phyloP scores from a whole-genome alignment of 371 early-diverging fungal genomes.

The Mortierella sp. region DNA sequence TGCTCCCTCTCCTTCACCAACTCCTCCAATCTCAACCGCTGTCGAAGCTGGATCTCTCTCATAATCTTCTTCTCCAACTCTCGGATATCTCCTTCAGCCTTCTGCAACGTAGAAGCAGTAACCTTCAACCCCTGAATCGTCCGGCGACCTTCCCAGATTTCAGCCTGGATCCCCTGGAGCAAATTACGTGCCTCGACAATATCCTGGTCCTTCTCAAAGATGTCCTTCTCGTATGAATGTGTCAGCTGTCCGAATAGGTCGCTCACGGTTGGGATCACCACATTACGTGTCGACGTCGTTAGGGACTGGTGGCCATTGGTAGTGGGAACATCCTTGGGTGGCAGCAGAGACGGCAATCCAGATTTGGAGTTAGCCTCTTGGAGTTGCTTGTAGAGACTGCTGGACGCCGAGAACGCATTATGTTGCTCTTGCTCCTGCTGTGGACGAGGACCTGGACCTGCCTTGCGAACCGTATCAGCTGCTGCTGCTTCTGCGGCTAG shows the following conservation, averaged over 20 bases:
- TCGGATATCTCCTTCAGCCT: slow-evolving; percentile 47
- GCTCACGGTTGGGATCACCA: slow-evolving; percentile 51
- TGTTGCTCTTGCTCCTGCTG: background rate
- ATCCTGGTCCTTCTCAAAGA: slow-evolving; percentile 75
- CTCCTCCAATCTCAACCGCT: slow-evolving; percentile 45
- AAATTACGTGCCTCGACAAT: slow-evolving; percentile 58
- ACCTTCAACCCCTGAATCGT: slow-evolving; percentile 37
- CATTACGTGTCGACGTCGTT: slow-evolving; percentile 15
- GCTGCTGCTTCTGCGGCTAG: background rate
- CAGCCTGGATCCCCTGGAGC: slow-evolving; percentile 44
- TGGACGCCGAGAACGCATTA: background rate
- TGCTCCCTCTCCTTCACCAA: slow-evolving; percentile 33
- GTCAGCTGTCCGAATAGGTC: slow-evolving; percentile 50
- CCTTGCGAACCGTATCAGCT: background rate
- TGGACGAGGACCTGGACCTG: background rate
- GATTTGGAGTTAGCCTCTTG: slow-evolving; percentile 36
- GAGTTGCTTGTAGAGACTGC: slow-evolving; percentile 23
- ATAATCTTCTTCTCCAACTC: slow-evolving; percentile 34
- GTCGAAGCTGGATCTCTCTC: slow-evolving; percentile 48
- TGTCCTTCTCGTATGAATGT: slow-evolving; percentile 62
- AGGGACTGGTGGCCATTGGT: background rate
- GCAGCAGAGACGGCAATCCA: background rate
- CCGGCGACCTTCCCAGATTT: slow-evolving; percentile 43
- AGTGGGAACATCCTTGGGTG: background rate
- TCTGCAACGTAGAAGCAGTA: slow-evolving; percentile 19